Evolutionary conservation across 2,329 filamentous ascomycete genomes (phyloP), one percentile per base, ranked within the genome.

Genomic region (Apiospora hydei): DNA sequence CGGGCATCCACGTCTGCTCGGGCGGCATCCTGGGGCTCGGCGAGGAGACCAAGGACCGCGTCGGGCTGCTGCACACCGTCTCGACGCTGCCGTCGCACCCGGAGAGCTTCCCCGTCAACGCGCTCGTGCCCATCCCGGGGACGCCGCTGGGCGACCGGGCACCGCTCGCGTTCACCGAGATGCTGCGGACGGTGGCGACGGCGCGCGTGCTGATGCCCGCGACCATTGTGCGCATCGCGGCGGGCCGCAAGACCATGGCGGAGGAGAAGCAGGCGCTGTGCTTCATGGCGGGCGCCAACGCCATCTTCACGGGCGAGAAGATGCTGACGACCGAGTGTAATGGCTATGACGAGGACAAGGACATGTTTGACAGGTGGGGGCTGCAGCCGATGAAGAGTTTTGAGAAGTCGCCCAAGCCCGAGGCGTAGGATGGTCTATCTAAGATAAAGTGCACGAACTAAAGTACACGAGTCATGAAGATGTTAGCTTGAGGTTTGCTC

Each of bases 221-320:
- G 0, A 96, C 94, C 24, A 97, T 97, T 76, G 94, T 98, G 75
- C 91, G 95, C 61, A 90, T 97, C 67, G 95, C 95, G 0, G 95
- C 95, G 0, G 95, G 95, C 3, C 87, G 95, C 67, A 95, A 94
- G 80, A 93, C 91, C 16, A 92, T 98, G 89, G 88, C 89, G 4
- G 95, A 98, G 84, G 94, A 96, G 83, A 92, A 97, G 85, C 95
- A 98, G 84, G 91, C 94, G 18, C 81, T 96, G 75, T 97, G 94
- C 82, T 98, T 97, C 84, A 92, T 94, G 89, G 94, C 94, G 0
- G 95, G 95, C 18, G 95, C 95, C 0, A 98, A 98, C 78, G 95
- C 95, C n/a, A 92, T 98, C 46, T 98, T 98, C 80, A 98, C 95
- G 0, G 95, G 95, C 11, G 95, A 98, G 85, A 97, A 96, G 87